These are phyloP conservation scores for Aspergillus carlsbadensis DNA, from an alignment of 495 filamentous ascomycete genomes.

Conservation along the genomic window DNA sequence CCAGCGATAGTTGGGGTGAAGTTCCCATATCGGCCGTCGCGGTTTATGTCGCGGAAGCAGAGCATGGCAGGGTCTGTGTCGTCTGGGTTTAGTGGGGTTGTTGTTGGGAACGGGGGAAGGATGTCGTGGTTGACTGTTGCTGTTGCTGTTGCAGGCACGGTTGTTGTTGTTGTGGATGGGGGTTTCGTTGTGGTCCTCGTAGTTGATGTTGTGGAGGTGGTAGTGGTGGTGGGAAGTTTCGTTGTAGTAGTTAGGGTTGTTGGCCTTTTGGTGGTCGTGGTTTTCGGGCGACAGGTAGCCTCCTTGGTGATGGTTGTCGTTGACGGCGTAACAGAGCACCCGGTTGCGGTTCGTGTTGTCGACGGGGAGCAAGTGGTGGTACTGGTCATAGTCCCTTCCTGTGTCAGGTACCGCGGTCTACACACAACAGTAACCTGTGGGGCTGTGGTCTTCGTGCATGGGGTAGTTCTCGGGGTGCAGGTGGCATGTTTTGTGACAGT, in stretches of 20 bases:
- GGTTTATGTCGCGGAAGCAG: conserved; percentile 3
- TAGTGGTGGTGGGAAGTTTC: background rate
- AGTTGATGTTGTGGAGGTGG: background rate
- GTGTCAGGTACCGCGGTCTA: background rate
- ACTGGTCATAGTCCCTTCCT: background rate
- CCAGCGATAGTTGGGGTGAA: background rate
- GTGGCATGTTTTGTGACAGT: background rate
- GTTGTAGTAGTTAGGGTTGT: background rate
- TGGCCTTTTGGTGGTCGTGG: background rate
- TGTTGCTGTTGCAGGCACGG: background rate
- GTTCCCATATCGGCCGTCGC: background rate
- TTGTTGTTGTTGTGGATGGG: background rate
- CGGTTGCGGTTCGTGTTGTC: background rate
- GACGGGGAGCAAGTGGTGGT: background rate
- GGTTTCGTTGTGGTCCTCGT: background rate
- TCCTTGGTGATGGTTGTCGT: background rate
- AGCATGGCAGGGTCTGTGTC: background rate
- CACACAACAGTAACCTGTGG: background rate
- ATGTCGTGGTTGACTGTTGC: background rate
- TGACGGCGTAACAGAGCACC: background rate
- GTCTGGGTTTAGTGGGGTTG: background rate
- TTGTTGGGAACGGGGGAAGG: conserved; percentile 2
- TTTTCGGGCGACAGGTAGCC: background rate
- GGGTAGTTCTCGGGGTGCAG: background rate
- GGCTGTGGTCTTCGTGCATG: background rate